These are phyloP conservation scores for Candida silvatica DNA, from an alignment of 805 yeast genomes.

Conservation along the genomic window DNA sequence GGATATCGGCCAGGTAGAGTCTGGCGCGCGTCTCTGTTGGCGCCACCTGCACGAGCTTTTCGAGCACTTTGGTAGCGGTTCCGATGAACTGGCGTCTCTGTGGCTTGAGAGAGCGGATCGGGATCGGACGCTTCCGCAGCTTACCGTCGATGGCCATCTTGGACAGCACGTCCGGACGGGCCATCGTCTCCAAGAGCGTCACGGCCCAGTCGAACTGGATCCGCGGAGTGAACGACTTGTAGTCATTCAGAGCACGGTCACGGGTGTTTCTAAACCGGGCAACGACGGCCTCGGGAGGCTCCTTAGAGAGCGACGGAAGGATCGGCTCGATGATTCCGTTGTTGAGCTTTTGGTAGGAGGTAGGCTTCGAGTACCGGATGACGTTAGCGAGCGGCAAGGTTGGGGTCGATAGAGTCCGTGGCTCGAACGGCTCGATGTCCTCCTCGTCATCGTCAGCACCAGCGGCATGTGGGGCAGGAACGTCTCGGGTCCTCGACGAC, in stretches of 20 bases:
- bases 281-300: slow-evolving; percentile 17
- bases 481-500: too few relatives aligned
- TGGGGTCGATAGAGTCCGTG: neutral
- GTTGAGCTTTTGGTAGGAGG: slow-evolving; percentile 13
- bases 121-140: slow-evolving; percentile 29
- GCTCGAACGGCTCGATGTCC: neutral
- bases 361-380: slow-evolving; percentile 10
- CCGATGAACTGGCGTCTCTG: slow-evolving; percentile 47
- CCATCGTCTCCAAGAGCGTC: slow-evolving; percentile 39
- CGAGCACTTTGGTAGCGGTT: slow-evolving; percentile 52
- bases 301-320: slow-evolving; percentile 22
- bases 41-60: slow-evolving; percentile 38
- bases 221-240: slow-evolving; percentile 33
- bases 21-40: slow-evolving; percentile 49
- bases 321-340: slow-evolving; percentile 22
- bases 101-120: slow-evolving; percentile 34
- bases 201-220: slow-evolving; percentile 62
- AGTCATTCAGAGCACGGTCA: slow-evolving; percentile 27
- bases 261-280: slow-evolving; percentile 22
- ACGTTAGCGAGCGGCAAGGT: neutral
- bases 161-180: slow-evolving; percentile 30
- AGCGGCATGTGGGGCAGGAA: neutral
- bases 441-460: neutral
- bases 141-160: slow-evolving; percentile 41
- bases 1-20: slow-evolving; percentile 53